Percentiles rank a stretch among this genome's conserved stretches.
Evolutionary conservation across 2,329 filamentous ascomycete species (phyloP).

Genomic region (Harringtonia aguacate): DNA sequence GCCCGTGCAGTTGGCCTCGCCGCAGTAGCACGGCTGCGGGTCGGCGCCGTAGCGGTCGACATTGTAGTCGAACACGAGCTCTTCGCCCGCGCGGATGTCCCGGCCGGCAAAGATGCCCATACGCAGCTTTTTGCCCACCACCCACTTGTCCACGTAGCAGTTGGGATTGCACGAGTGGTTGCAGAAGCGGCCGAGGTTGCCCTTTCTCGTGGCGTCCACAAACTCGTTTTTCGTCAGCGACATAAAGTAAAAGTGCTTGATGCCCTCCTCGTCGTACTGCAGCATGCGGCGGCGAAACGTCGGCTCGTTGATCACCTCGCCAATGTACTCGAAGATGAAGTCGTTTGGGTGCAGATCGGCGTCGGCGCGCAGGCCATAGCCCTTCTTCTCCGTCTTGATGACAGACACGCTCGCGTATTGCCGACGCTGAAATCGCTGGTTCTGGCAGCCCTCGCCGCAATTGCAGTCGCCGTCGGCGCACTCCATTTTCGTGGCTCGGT

Average conservation of each 20-base stretch:
- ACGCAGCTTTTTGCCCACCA: constrained; percentile 89
- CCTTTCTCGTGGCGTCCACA: constrained; percentile 93
- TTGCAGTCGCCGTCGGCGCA: constrained; percentile 74
- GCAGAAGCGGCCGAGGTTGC: constrained; percentile 92
- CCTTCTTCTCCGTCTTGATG: constrained; percentile 97
- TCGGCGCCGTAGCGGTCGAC: constrained; percentile 96
- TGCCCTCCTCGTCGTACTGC: constrained; percentile 89
- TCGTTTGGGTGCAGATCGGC: constrained; percentile 67
- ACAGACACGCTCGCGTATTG: constrained; percentile 87
- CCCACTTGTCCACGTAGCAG: constrained; percentile 99
- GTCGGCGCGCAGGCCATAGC: constrained; percentile 81
- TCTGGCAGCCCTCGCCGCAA: constrained; percentile 81
- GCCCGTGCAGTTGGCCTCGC: constrained; percentile 85
- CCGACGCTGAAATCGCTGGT: constrained; percentile 86
- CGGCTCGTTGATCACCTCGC: constrained; percentile 91
- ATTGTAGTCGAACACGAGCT: constrained; percentile 98
- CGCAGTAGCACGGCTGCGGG: constrained; percentile 94
- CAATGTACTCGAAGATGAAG: constrained; percentile 97
- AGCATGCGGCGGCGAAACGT: constrained; percentile 84
- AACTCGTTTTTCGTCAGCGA: constrained; percentile 94
- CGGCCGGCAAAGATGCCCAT: constrained; percentile 98
- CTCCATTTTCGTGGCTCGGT: constrained; percentile 96
- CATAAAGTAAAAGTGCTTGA: constrained; percentile 99
- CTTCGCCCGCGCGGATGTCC: constrained; percentile 75
- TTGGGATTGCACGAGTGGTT: constrained; percentile 99